These are phyloP conservation scores for Sherardia arvensis DNA, from an alignment of 257 asterid genomes.

Conservation along the genomic window DNA sequence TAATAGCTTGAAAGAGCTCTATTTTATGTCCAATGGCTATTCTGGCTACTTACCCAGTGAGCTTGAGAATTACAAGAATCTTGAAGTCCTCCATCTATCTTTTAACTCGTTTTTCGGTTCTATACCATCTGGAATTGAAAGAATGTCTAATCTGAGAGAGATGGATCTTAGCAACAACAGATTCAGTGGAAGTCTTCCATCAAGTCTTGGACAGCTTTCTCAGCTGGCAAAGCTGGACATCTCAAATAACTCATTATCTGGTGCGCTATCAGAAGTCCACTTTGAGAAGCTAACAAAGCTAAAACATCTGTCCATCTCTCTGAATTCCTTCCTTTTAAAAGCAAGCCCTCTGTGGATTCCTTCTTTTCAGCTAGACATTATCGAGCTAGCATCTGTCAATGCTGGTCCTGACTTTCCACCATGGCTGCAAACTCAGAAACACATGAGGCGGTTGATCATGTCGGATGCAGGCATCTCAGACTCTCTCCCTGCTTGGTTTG, in stretches of 20 bases:
- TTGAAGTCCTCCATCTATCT: slow-evolving; percentile 8
- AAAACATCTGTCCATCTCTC: slow-evolving; percentile 2
- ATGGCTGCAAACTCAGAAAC: slow-evolving; percentile 17
- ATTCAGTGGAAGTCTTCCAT: slow-evolving; percentile 8
- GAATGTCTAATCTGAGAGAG: slow-evolving; percentile 8
- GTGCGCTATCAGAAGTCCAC: slow-evolving; percentile 12
- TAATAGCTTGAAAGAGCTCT: slow-evolving; percentile 7
- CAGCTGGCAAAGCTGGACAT: slow-evolving; percentile 3
- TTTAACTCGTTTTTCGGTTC: slow-evolving; percentile 14
- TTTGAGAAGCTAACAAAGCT: slow-evolving; percentile 6
- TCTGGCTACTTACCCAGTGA: slow-evolving; percentile 1
- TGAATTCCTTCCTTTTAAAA: slow-evolving; percentile 4
- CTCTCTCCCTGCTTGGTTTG: slow-evolving; percentile 18
- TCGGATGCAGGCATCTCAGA: slow-evolving; percentile 17
- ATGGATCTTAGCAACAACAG: slow-evolving; percentile 15
- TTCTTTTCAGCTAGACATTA: slow-evolving; percentile 14
- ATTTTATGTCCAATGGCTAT: not conserved
- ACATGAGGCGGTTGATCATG: slow-evolving; percentile 1
- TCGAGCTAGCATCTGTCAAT: slow-evolving; percentile 9
- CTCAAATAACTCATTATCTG: slow-evolving; percentile 11
- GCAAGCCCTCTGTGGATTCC: slow-evolving; percentile 17
- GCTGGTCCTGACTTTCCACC: slow-evolving; percentile 17
- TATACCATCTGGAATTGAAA: slow-evolving; percentile 12
- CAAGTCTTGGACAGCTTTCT: slow-evolving; percentile 14
- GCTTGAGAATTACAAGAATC: not conserved